Percentiles rank a stretch among this genome's conserved stretches.
phyloP scores from a whole-genome alignment of 345 rosid genomes.

The Brassica juncea region DNA sequence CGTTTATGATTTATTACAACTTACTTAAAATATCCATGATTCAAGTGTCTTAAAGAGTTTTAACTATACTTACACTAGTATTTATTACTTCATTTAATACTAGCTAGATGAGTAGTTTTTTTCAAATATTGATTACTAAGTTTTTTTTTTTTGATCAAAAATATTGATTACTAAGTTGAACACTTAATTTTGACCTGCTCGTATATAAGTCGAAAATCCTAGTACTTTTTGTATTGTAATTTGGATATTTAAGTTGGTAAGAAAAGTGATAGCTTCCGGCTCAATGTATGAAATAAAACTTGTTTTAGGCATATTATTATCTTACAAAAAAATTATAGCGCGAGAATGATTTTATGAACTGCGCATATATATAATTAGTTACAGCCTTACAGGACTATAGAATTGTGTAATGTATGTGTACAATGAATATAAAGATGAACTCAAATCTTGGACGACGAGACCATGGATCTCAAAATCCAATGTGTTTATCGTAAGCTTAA shows the following conservation, averaged over 20 bases:
- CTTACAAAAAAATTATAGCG: background rate
- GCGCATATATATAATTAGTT: background rate
- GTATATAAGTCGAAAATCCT: background rate
- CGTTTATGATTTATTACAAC: background rate
- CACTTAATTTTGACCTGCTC: background rate
- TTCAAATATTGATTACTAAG: background rate
- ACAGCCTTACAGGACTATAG: background rate
- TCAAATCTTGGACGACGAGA: constrained; percentile 15
- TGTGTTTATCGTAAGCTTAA: constrained; percentile 9
- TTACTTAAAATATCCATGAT: background rate
- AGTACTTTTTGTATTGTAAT: background rate
- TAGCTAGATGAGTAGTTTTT: background rate
- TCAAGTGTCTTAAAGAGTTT: background rate
- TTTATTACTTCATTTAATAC: background rate
- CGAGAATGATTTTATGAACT: background rate
- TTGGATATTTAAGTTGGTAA: constrained; percentile 5
- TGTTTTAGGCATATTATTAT: background rate
- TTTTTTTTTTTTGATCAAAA: background rate
- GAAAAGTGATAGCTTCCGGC: background rate
- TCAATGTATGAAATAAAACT: background rate
- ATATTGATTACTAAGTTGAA: background rate
- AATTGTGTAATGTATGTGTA: background rate
- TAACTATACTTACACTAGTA: background rate
- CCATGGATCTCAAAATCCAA: constrained; percentile 15
- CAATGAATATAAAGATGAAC: constrained; percentile 18